phyloP scores from a whole-genome alignment of 2,329 filamentous ascomycete genomes.

The Talaromyces atroroseus region DNA sequence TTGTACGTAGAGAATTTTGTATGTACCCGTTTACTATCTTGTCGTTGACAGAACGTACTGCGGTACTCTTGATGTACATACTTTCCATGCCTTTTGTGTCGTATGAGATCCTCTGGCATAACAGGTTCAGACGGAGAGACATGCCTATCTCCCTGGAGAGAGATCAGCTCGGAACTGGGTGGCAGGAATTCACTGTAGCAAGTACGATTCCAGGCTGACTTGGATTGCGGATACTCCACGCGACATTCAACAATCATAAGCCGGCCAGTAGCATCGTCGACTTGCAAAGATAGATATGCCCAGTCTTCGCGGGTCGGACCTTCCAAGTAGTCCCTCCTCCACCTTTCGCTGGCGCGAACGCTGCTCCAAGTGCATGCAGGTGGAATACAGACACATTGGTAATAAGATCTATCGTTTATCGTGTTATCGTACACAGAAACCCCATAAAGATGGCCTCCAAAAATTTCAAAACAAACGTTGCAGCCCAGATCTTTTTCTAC shows the following conservation, averaged over 20 bases:
- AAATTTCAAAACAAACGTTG: constrained; percentile 66
- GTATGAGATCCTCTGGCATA: constrained; percentile 19
- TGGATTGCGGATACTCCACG: constrained; percentile 58
- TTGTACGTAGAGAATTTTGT: constrained; percentile 41
- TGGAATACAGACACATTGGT: constrained; percentile 60
- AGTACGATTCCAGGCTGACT: constrained; percentile 56
- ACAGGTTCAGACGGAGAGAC: neutral
- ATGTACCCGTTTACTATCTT: constrained; percentile 39
- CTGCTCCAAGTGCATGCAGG: constrained; percentile 41
- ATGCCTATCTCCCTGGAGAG: neutral
- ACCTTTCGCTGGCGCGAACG: constrained; percentile 48
- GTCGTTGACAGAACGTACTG: constrained; percentile 19
- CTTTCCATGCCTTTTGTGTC: constrained; percentile 29
- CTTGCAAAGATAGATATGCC: constrained; percentile 59
- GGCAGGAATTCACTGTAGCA: constrained; percentile 54
- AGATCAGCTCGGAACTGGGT: constrained; percentile 21
- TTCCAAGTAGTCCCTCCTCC: constrained; percentile 62
- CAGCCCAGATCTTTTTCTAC: constrained; percentile 62
- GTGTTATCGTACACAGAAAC: constrained; percentile 60
- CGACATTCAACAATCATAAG: constrained; percentile 63
- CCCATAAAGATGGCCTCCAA: constrained; percentile 61
- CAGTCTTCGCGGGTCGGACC: constrained; percentile 71
- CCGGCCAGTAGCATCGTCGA: constrained; percentile 54
- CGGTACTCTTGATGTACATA: constrained; percentile 37
- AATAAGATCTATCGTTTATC: constrained; percentile 62